Evolutionary conservation across 202 grass and related monocot species (phyloP).

Genomic region (Setaria italica): DNA sequence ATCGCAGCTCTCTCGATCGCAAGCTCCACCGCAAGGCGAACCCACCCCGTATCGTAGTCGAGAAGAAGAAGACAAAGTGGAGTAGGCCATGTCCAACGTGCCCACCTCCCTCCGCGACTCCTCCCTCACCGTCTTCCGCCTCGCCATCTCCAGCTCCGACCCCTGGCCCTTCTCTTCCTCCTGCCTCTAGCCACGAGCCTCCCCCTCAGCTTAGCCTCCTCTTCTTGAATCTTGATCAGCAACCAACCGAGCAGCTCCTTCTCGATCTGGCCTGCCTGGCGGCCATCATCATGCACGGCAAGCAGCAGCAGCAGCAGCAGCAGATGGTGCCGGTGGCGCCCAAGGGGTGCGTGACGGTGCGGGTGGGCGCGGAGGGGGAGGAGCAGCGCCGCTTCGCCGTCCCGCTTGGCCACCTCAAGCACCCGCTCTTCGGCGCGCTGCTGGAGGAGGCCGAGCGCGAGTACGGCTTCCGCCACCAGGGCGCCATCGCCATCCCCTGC

Average conservation of each 20-base stretch:
- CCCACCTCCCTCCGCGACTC: constrained; percentile 86
- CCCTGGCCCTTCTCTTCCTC: constrained; percentile 84
- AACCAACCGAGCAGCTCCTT: background rate
- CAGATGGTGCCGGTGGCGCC: constrained; percentile 33
- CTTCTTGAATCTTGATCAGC: background rate
- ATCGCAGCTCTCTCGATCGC: background rate
- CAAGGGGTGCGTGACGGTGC: constrained; percentile 81
- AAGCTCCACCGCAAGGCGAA: too few relatives aligned
- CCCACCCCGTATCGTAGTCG: background rate
- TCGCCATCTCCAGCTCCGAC: constrained; percentile 93
- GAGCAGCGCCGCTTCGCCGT: constrained; percentile 74
- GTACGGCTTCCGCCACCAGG: constrained; percentile 78
- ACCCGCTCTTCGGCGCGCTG: constrained; percentile 81
- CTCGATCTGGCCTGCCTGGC: background rate
- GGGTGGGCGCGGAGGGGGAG: constrained; percentile 75
- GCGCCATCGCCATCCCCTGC: constrained; percentile 90
- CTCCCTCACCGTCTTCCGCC: constrained; percentile 86
- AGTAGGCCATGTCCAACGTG: constrained; percentile 87
- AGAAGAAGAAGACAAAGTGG: constrained; percentile 1
- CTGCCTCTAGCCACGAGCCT: constrained; percentile 43
- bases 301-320: constrained; percentile 34
- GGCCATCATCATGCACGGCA: constrained; percentile 39
- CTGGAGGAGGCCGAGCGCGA: constrained; percentile 80
- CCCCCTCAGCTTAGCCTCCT: too few relatives aligned
- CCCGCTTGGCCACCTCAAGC: constrained; percentile 76